Conservation (phyloP, 2,329 filamentous ascomycete genomes). For the Paecilomyces sp. region DNA sequence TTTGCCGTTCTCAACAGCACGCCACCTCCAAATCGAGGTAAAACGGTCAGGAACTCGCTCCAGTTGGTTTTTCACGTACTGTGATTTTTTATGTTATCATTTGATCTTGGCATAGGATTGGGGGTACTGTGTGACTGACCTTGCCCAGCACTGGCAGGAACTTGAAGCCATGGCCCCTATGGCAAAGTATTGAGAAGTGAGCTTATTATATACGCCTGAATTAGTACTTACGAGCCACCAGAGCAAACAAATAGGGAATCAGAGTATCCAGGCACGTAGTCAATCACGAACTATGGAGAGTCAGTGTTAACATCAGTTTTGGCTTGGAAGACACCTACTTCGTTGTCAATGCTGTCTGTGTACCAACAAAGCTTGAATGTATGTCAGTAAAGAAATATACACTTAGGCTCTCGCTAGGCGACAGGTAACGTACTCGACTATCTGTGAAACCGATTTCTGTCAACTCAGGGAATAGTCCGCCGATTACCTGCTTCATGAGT, state of each 20-base stretch:
- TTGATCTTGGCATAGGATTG: not conserved
- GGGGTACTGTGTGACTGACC: not conserved
- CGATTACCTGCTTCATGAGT: too few relatives aligned
- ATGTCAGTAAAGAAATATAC: too few relatives aligned
- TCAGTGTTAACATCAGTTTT: too few relatives aligned
- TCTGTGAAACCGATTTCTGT: constrained; percentile 16
- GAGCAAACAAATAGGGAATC: constrained; percentile 15
- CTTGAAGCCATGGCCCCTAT: constrained; percentile 23
- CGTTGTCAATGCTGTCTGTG: constrained; percentile 15
- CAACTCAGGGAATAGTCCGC: constrained; percentile 9
- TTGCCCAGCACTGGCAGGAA: constrained; percentile 22
- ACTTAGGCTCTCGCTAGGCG: too few relatives aligned
- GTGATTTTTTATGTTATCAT: not conserved
- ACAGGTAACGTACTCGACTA: too few relatives aligned
- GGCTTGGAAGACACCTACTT: too few relatives aligned
- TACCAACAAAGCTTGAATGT: constrained; percentile 10
- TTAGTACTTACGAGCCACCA: constrained; percentile 9
- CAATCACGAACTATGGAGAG: constrained; percentile 10
- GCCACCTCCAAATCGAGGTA: not conserved
- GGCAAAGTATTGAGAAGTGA: too few relatives aligned
- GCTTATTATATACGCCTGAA: too few relatives aligned
- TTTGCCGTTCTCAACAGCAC: constrained; percentile 8
- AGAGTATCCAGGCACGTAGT: constrained; percentile 16
- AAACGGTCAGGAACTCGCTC: too few relatives aligned
- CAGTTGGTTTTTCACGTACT: too few relatives aligned